Percentiles rank a stretch among this genome's conserved stretches.
These are phyloP conservation scores for Iberis pinnata DNA, from an alignment of 345 rosid genomes.

Conservation along the genomic window DNA sequence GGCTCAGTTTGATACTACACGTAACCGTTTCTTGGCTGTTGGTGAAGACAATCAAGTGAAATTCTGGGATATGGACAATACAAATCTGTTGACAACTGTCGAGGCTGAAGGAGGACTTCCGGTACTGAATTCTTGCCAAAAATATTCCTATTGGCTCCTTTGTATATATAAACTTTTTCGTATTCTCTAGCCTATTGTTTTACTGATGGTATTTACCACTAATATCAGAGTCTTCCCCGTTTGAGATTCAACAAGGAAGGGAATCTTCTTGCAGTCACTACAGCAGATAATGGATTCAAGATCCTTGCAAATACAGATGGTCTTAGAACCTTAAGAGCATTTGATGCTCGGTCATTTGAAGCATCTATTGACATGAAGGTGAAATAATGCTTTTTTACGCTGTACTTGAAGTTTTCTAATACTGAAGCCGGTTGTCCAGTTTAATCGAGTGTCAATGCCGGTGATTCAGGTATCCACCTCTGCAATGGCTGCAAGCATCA, in stretches of 20 bases:
- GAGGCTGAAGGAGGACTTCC: slow-evolving; percentile 72
- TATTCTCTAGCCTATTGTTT: slow-evolving; percentile 1
- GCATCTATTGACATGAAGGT: slow-evolving; percentile 31
- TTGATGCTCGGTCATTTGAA: slow-evolving; percentile 45
- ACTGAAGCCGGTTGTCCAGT: neutral
- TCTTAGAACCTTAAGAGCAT: slow-evolving; percentile 40
- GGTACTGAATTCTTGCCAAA: slow-evolving; percentile 33
- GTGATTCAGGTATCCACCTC: slow-evolving; percentile 38
- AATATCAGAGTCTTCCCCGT: slow-evolving; percentile 45
- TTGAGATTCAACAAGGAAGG: slow-evolving; percentile 76
- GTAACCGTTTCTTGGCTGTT: slow-evolving; percentile 57
- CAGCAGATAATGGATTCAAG: slow-evolving; percentile 55
- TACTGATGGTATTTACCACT: slow-evolving; percentile 13
- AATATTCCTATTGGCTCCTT: neutral
- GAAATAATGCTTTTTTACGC: neutral
- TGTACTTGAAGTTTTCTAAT: neutral
- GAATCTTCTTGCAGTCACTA: slow-evolving; percentile 52
- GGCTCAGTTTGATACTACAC: slow-evolving; percentile 63
- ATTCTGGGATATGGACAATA: slow-evolving; percentile 74
- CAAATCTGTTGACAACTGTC: slow-evolving; percentile 37
- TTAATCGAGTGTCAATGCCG: slow-evolving; percentile 10
- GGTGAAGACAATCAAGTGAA: slow-evolving; percentile 61
- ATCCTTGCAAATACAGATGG: slow-evolving; percentile 59
- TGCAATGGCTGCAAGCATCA: slow-evolving; percentile 32
- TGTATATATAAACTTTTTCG: neutral